These are phyloP conservation scores for Penicillium cataractarum DNA, from an alignment of 495 filamentous ascomycete species.

Conservation along the genomic window DNA sequence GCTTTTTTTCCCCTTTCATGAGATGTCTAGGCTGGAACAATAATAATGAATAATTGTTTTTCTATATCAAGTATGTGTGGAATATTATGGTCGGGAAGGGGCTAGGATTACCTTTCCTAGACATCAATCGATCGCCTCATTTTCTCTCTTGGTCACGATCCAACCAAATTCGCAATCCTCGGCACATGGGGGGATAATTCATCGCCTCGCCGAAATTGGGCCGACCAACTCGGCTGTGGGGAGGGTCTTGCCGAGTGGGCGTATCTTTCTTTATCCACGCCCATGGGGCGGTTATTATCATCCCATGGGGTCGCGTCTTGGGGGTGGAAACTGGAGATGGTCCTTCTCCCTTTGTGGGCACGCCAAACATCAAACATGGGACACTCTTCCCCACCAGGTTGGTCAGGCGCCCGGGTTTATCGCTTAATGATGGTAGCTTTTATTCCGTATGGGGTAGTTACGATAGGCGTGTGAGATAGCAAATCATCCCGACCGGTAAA, in stretches of 20 bases:
- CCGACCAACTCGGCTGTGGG: not conserved
- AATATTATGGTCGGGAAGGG: not conserved
- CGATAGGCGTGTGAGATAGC: not conserved
- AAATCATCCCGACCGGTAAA: not conserved
- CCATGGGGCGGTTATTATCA: slow-evolving; percentile 1
- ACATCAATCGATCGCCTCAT: slow-evolving; percentile 1
- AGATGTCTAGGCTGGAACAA: not conserved
- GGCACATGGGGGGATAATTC: slow-evolving; percentile 21
- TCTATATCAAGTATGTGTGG: not conserved
- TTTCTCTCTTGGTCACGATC: slow-evolving; percentile 4
- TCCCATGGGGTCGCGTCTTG: not conserved
- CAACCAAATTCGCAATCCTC: slow-evolving; percentile 21
- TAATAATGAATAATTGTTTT: not conserved
- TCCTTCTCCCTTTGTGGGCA: not conserved
- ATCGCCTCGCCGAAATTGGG: not conserved
- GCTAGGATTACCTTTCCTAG: not conserved
- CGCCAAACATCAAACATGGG: too few species aligned
- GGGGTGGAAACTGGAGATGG: not conserved
- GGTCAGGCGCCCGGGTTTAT: not conserved
- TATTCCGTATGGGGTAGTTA: not conserved
- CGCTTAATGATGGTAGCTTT: not conserved
- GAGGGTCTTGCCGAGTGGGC: slow-evolving; percentile 24
- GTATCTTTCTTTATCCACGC: slow-evolving; percentile 37
- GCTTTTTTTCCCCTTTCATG: not conserved
- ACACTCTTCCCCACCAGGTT: not conserved